Base-by-base conservation (phyloP, 73 alveolate species). In the Stentor roeselii region DNA sequence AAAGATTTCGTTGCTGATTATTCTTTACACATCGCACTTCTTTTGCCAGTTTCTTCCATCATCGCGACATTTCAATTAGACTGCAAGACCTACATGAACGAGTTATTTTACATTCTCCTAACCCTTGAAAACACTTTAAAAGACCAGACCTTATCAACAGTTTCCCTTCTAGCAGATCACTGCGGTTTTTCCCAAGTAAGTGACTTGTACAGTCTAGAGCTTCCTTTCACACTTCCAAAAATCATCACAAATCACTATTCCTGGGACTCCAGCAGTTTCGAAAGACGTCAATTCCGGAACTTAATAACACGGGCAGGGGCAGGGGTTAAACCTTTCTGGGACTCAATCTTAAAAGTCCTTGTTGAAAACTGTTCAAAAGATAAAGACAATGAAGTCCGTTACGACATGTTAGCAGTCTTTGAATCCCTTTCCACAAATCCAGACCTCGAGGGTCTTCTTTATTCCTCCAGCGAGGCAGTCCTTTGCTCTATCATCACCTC, bases 311-410 rank as follows among this genome's bases (percentile, higher is more conserved):
- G 37, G 34, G 21, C 80, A 30, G 50, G 41, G 34, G 21, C 1
- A 21, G 80, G 41, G 14, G 41, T 67, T 67, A 21, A 21, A 11
- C 50, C 21, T 27, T 67, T 27, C 34, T 67, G n/a, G n/a, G 80
- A 67, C 14, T 14, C 37, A 15, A 34, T 67, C 34, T 1, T 67
- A 21, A 21, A n/a, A 67, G 80, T 67, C 0, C 0, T 67, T 21
- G 11, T 32, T 21, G 80, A 21, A 21, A 67, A 67, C 2, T 67
- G 41, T 67, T 27, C n/a, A 32, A 21, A 40, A 1, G 80, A 67
- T 27, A 67, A 67, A 67, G 80, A 67, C 34, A 21, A n/a, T 67
- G 80, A 67, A 2, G 80, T 67, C 41, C 21, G 80, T 27, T 67
- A 21, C 34, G 37, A 21, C 0, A 67, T 67, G 80, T 40, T 67